phyloP scores from a whole-genome alignment of 352 stramenopile species.

The Nothophytophthora sp. region DNA sequence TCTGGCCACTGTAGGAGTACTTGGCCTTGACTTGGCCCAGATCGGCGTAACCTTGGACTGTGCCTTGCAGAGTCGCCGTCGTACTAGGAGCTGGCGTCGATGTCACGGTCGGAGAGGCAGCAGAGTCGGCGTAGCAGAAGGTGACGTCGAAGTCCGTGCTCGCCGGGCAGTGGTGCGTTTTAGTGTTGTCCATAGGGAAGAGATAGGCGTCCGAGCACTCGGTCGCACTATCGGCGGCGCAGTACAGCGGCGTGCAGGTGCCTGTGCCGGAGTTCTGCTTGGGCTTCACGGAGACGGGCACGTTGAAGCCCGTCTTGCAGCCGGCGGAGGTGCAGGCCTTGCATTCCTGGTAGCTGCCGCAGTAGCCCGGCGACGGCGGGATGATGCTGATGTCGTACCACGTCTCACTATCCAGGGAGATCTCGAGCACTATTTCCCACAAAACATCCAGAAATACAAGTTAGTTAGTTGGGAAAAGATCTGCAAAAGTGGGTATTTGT shows the following conservation, averaged over 20 bases:
- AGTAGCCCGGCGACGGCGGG: conserved; percentile 33
- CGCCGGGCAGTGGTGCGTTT: conserved; percentile 59
- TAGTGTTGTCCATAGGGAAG: conserved; percentile 59
- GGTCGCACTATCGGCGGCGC: conserved; percentile 21
- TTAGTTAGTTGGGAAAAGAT: not conserved
- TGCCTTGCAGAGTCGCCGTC: conserved; percentile 10
- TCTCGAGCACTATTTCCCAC: conserved; percentile 31
- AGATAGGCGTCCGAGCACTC: conserved; percentile 58
- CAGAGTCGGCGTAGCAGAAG: conserved; percentile 47
- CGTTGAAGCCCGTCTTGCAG: conserved; percentile 53
- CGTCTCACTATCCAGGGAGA: conserved; percentile 13
- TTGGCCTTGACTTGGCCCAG: conserved; percentile 38
- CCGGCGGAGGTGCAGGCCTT: conserved; percentile 19
- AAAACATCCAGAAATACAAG: conserved; percentile 1
- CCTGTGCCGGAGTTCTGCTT: conserved; percentile 21
- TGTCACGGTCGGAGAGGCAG: not conserved
- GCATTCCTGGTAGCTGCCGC: conserved; percentile 37
- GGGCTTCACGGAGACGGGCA: conserved; percentile 46
- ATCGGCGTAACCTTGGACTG: conserved; percentile 24
- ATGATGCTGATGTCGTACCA: conserved; percentile 76
- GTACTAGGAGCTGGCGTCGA: conserved; percentile 1
- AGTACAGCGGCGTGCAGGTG: conserved; percentile 39
- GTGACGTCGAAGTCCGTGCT: conserved; percentile 44
- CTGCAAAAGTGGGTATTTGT: not conserved
- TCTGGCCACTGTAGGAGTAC: conserved; percentile 51